phyloP scores from a whole-genome alignment of 2,329 filamentous ascomycete species.

The Xylaria sp. region DNA sequence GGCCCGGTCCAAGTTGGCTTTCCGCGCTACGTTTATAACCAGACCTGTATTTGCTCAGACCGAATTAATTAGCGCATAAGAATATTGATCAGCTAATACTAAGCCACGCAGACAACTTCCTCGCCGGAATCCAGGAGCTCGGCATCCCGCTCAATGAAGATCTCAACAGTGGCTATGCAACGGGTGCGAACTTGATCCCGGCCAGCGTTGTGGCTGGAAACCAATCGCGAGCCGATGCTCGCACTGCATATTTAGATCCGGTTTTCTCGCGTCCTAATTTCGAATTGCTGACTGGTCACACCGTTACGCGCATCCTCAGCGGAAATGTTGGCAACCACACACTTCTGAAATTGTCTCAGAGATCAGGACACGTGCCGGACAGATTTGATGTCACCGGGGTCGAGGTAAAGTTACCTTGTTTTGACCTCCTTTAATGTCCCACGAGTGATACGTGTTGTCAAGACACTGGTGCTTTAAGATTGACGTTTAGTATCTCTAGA shows the following conservation, averaged over 20 bases:
- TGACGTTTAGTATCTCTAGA: constrained; percentile 40
- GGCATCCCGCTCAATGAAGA: constrained; percentile 51
- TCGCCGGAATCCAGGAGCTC: constrained; percentile 51
- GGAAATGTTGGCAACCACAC: constrained; percentile 37
- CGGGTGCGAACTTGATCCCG: constrained; percentile 52
- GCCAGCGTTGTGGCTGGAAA: constrained; percentile 52
- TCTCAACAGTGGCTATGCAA: constrained; percentile 51
- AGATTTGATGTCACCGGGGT: constrained; percentile 48
- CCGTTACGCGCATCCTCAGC: constrained; percentile 52
- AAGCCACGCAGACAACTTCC: constrained; percentile 49
- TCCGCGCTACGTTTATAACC: constrained; percentile 53
- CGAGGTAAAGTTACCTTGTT: constrained; percentile 47
- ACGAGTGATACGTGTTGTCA: neutral
- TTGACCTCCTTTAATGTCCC: neutral
- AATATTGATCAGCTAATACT: constrained; percentile 10
- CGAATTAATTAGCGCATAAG: too few relatives aligned
- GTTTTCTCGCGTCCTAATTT: constrained; percentile 52
- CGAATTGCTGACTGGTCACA: constrained; percentile 52
- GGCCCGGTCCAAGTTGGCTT: constrained; percentile 54
- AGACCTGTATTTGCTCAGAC: constrained; percentile 49
- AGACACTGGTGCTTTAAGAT: neutral
- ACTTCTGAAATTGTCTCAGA: constrained; percentile 29
- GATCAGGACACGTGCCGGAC: constrained; percentile 13
- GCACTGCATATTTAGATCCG: constrained; percentile 54
- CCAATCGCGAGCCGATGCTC: constrained; percentile 54